Percentiles rank a stretch among this genome's conserved stretches.
phyloP scores from a whole-genome alignment of 176 grass and related monocot species.

The Zea mays region DNA sequence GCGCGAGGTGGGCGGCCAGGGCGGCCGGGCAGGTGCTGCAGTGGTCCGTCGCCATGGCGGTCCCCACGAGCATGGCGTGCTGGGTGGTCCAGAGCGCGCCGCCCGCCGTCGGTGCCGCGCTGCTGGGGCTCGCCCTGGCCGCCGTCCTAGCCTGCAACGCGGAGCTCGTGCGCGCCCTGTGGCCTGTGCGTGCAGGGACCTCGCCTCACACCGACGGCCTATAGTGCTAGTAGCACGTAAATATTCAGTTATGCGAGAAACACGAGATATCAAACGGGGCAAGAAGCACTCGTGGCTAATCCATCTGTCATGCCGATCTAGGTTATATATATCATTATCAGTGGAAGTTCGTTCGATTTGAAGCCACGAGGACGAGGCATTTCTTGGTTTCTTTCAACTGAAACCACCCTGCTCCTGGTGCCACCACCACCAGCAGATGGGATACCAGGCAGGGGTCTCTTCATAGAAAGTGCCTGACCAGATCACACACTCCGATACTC shows the following conservation, averaged over 20 bases:
- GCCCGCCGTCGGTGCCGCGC: conserved; percentile 22
- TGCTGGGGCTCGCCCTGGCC: conserved; percentile 29
- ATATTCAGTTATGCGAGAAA: neutral
- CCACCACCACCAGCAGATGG: neutral
- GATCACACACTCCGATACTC: neutral
- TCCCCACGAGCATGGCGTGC: conserved; percentile 47
- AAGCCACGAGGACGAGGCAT: neutral
- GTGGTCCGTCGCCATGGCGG: conserved; percentile 51
- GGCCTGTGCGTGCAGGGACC: neutral
- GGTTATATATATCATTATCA: neutral
- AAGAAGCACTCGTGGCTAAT: neutral
- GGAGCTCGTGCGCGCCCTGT: conserved; percentile 37
- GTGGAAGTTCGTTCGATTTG: neutral
- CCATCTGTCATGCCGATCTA: neutral
- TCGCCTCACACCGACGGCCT: neutral
- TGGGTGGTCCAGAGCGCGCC: conserved; percentile 38
- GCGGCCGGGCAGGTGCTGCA: conserved; percentile 39
- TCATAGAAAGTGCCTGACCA: neutral
- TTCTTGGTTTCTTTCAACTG: neutral
- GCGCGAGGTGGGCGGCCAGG: conserved; percentile 2
- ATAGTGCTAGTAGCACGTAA: no score
- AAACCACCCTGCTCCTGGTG: neutral
- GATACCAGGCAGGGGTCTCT: neutral
- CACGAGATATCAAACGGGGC: neutral
- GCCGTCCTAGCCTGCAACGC: conserved; percentile 40